Base-by-base conservation (phyloP, 176 grass and related monocot genomes). In the Lolium perenne region DNA sequence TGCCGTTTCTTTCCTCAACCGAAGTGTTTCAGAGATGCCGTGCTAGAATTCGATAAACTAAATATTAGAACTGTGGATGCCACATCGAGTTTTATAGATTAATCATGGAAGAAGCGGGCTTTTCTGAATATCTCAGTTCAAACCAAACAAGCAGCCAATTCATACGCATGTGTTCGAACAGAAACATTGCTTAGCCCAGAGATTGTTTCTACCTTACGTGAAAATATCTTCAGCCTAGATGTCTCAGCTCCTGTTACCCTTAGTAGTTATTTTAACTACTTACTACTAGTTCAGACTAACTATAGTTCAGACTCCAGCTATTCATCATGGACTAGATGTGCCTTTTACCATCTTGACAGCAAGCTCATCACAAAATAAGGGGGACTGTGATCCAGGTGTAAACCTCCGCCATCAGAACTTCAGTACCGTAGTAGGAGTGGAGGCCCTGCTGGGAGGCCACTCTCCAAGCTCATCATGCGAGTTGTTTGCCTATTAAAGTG, bases 211-310 rank as follows among this genome's bases (percentile, higher is more conserved):
- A 43, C 20, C 56, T 59, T 10, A 59, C 20, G 56, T 41, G 35
- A 41, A 69, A 69, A 18, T 69, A 68, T 68, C 65, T 69, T 69
- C 66, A 69, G 35, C 65, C 32, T 69, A 69, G 32, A 69, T 69
- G 15, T 38, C 32, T 40, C 2, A 40, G 35, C 65, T 68, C 7
- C 38, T 68, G 64, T 2, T 14, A 5, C 17, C 55, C 29, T 68
- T 40, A 10, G 25, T 32, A 41, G 7, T 40, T 61, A 47, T 47
- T 47, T 47, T 10, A 47, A 47, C 46, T 47, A 47, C 46, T 7
- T 47, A 47, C 46, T 47, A 47, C 46, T 47, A 47, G 46, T 47
- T 47, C 46, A 45, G 41, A 45, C 32, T 35, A 35, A 35, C 32
- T 35, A 35, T 35, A 45, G 6, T 45, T 45, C 41, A 47, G 46